Evolutionary conservation across 164 flowering plant genomes (phyloP).

Genomic region (Vitis labrusca): DNA sequence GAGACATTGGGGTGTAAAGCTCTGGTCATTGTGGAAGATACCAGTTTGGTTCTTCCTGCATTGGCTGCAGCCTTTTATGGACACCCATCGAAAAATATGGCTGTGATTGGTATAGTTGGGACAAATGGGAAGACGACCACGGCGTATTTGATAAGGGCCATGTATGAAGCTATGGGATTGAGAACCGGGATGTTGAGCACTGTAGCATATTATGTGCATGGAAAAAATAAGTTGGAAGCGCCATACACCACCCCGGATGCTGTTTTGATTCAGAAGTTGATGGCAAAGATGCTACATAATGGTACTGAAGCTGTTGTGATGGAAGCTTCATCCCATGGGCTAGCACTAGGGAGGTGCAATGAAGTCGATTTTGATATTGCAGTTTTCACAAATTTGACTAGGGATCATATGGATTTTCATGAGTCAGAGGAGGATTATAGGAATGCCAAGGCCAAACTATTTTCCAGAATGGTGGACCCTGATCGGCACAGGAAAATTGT

Average conservation of each 20-base stretch:
- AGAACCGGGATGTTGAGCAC: slow-evolving; percentile 89
- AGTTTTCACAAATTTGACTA: slow-evolving; percentile 73
- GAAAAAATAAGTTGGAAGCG: slow-evolving; percentile 79
- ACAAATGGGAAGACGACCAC: slow-evolving; percentile 89
- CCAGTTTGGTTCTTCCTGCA: slow-evolving; percentile 66
- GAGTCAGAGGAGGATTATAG: slow-evolving; percentile 77
- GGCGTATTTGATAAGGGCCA: slow-evolving; percentile 65
- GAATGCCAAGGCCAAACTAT: slow-evolving; percentile 67
- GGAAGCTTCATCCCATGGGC: slow-evolving; percentile 81
- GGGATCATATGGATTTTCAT: slow-evolving; percentile 68
- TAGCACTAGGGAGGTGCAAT: slow-evolving; percentile 67
- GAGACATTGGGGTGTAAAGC: slow-evolving; percentile 91
- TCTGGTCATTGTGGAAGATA: slow-evolving; percentile 89
- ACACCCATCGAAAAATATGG: slow-evolving; percentile 75
- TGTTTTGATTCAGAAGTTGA: slow-evolving; percentile 78
- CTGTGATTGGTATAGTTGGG: slow-evolving; percentile 91
- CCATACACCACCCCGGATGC: slow-evolving; percentile 67
- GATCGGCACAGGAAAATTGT: slow-evolving; percentile 82
- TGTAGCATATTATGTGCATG: slow-evolving; percentile 73
- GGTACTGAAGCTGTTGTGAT: slow-evolving; percentile 95
- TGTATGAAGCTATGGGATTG: slow-evolving; percentile 95
- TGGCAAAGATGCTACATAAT: slow-evolving; percentile 94
- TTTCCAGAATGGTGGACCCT: slow-evolving; percentile 84
- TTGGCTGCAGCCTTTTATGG: slow-evolving; percentile 80
- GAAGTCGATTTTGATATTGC: slow-evolving; percentile 95